Percentiles rank a stretch among this genome's conserved stretches.
These are phyloP conservation scores for Leucosporidium yakuticum DNA, from an alignment of 768 basidiomycete genomes.

Conservation along the genomic window DNA sequence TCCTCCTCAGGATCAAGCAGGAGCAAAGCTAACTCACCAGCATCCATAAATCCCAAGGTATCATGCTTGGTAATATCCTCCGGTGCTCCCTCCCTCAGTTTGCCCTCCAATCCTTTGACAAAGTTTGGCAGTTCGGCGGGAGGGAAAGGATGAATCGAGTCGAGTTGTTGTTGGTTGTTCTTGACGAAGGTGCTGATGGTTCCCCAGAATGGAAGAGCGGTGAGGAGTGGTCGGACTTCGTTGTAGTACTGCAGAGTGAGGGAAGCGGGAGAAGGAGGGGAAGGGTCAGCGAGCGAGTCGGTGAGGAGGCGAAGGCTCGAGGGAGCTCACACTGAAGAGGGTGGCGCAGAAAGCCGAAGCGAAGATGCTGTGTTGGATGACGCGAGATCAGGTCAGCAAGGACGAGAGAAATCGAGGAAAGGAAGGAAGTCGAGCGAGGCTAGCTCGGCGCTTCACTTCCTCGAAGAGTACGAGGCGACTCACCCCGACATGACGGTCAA, in stretches of 20 bases:
- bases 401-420: too few species aligned
- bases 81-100: constrained; percentile 32
- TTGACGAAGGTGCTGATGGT: constrained; percentile 30
- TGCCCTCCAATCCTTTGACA: constrained; percentile 37
- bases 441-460: not conserved
- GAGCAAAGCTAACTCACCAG: constrained; percentile 25
- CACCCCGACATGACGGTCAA: constrained; percentile 40
- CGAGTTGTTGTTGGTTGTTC: constrained; percentile 36
- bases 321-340: constrained; percentile 9
- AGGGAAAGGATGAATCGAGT: constrained; percentile 40
- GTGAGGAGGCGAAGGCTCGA: not conserved
- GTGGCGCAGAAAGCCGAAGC: constrained; percentile 42
- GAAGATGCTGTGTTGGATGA: constrained; percentile 29
- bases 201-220: constrained; percentile 31
- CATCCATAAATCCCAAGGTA: constrained; percentile 43
- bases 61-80: constrained; percentile 33
- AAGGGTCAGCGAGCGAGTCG: not conserved
- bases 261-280: too few species aligned
- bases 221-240: constrained; percentile 39
- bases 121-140: constrained; percentile 42
- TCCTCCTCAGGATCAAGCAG: too few species aligned
- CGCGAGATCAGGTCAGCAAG: constrained; percentile 4
- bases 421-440: too few species aligned
- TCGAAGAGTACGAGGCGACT: constrained; percentile 1
- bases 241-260: constrained; percentile 36